phyloP scores from a whole-genome alignment of 192 early-diverging fungal genomes.

The Gryganskiella cystojenkinii region DNA sequence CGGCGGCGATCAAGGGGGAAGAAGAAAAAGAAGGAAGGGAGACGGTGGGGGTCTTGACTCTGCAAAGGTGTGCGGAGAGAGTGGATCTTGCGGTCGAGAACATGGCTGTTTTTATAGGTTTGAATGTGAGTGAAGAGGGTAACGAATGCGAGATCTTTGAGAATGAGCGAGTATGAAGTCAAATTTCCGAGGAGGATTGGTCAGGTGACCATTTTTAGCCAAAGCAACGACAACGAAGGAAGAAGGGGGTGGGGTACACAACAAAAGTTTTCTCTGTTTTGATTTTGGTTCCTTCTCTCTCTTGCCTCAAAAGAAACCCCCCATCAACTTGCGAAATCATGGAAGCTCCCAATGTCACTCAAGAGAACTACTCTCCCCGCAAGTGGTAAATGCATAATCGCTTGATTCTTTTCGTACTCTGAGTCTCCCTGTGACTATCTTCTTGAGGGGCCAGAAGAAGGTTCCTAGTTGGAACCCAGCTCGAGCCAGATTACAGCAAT shows the following conservation, averaged over 20 bases:
- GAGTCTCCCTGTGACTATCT: background rate
- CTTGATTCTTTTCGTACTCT: background rate
- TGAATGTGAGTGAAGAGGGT: background rate
- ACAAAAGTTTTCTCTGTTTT: too few species aligned
- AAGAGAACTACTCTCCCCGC: constrained; percentile 40
- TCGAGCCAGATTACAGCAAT: too few species aligned
- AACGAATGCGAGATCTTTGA: background rate
- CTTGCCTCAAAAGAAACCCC: constrained; percentile 35
- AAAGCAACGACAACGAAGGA: too few species aligned
- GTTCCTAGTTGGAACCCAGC: too few species aligned
- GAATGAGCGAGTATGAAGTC: background rate
- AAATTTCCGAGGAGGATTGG: too few species aligned
- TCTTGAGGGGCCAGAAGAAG: background rate
- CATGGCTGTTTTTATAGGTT: constrained; percentile 15
- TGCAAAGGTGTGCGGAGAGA: constrained; percentile 10
- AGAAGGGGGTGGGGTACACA: too few species aligned
- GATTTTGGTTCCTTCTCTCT: constrained; percentile 7
- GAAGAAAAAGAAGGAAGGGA: background rate
- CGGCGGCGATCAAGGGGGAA: background rate
- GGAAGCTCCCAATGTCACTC: constrained; percentile 29
- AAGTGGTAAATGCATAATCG: constrained; percentile 15
- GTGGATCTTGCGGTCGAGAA: constrained; percentile 9
- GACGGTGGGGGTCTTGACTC: background rate
- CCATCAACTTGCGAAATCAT: constrained; percentile 11
- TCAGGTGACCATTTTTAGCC: too few species aligned